A percentile compares a stretch with the other conserved stretches of the same genome.
These are phyloP conservation scores for Chlorella sorokiniana DNA, from an alignment of 139 green algal genomes.

Conservation along the genomic window DNA sequence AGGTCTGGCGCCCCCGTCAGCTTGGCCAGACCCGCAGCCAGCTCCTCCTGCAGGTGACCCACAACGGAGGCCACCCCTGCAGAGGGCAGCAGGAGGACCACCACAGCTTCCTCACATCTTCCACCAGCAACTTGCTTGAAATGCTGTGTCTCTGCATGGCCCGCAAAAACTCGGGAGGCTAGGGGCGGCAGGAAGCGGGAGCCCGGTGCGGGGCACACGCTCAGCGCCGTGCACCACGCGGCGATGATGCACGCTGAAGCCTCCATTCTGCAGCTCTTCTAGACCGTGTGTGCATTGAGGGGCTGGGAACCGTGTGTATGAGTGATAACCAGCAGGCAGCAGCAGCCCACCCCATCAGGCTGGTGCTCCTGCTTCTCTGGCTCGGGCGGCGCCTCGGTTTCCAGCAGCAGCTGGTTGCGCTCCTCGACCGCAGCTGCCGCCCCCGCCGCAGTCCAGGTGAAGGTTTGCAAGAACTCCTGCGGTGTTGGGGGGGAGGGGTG, in stretches of 20 bases:
- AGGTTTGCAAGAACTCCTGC: not conserved
- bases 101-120: no score
- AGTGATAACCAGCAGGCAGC: not conserved
- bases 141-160: no score
- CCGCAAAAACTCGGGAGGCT: no score
- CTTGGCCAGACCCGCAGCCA: not conserved
- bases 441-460: not conserved
- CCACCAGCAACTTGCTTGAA: no score
- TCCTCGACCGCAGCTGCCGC: not conserved
- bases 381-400: not conserved
- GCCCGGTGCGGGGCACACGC: no score
- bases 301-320: no score
- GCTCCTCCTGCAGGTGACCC: not conserved
- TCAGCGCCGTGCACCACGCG: no score
- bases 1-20: not conserved
- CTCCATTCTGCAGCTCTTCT: no score
- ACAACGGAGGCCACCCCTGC: not conserved
- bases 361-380: not conserved
- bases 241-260: no score
- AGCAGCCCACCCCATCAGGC: not conserved
- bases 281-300: no score
- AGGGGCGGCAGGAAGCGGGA: no score
- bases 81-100: no score
- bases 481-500: not conserved
- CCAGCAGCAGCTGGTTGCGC: constrained; percentile 14